Percentiles rank a stretch among this genome's conserved stretches.
Conservation (phyloP, 2,329 filamentous ascomycete genomes). For the Epichloe scottii region DNA sequence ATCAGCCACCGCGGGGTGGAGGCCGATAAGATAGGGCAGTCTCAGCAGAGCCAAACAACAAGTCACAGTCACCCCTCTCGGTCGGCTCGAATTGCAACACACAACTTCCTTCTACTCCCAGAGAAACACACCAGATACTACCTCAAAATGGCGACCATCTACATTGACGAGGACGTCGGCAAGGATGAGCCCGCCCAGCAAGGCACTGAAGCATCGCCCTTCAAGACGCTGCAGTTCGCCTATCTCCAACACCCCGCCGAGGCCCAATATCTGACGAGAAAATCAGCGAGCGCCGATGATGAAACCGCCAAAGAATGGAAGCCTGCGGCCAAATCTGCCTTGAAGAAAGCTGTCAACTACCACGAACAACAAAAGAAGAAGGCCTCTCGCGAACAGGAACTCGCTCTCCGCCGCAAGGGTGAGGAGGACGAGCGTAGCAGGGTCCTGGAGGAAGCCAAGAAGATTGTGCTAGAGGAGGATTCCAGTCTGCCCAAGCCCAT, state of each 20-base stretch:
- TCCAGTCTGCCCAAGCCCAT: conserved; percentile 62
- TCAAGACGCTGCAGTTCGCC: conserved; percentile 68
- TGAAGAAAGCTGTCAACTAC: conserved; percentile 12
- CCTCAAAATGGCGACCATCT: conserved; percentile 20
- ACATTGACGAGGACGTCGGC: conserved; percentile 64
- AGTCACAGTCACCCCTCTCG: neutral
- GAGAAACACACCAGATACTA: conserved; percentile 2
- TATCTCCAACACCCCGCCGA: conserved; percentile 39
- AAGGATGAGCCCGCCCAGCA: conserved; percentile 54
- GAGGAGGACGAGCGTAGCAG: conserved; percentile 12
- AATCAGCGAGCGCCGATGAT: conserved; percentile 42
- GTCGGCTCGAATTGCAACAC: neutral
- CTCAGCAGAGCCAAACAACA: neutral
- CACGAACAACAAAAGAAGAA: conserved; percentile 12
- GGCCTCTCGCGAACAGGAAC: conserved; percentile 10
- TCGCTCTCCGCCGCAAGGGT: conserved; percentile 10
- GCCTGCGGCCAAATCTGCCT: conserved; percentile 11
- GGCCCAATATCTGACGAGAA: conserved; percentile 20
- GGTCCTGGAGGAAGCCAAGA: conserved; percentile 62
- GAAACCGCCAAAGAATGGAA: conserved; percentile 19
- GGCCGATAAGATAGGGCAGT: neutral
- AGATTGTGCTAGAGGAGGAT: conserved; percentile 58
- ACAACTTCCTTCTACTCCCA: neutral
- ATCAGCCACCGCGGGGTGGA: conserved; percentile 2
- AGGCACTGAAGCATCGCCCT: conserved; percentile 62